Evolutionary conservation across 1,284 basidiomycete genomes (phyloP).

Genomic region (Ganoderma sinense): DNA sequence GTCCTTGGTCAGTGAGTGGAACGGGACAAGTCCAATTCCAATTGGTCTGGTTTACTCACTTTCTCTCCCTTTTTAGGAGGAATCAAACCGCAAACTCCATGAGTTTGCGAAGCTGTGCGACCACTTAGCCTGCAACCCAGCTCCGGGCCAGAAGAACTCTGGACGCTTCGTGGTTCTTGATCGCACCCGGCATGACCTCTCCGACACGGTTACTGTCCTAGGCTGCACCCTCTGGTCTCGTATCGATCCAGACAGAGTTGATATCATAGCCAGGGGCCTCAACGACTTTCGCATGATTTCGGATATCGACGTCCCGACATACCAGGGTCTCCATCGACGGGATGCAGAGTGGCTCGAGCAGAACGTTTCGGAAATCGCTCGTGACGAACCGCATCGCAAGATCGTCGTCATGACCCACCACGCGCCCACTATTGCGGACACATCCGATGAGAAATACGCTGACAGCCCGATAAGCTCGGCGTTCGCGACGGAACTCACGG

Average conservation of each 20-base stretch:
- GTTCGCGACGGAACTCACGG: constrained; percentile 45
- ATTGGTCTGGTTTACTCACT: neutral
- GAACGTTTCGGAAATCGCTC: constrained; percentile 36
- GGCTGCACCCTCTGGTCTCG: constrained; percentile 52
- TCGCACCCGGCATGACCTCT: constrained; percentile 45
- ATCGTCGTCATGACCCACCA: constrained; percentile 49
- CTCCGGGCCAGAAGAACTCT: neutral
- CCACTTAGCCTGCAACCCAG: neutral
- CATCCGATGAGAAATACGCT: constrained; percentile 40
- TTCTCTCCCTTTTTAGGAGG: constrained; percentile 13
- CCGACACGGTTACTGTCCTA: constrained; percentile 43
- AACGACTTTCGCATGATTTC: constrained; percentile 44
- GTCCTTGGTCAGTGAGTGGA: constrained; percentile 27
- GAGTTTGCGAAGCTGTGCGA: constrained; percentile 20
- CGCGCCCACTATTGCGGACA: constrained; percentile 46
- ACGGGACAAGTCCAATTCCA: no score
- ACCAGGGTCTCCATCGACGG: constrained; percentile 37
- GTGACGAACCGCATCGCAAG: constrained; percentile 40
- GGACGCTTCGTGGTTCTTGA: constrained; percentile 46
- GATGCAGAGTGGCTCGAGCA: constrained; percentile 45
- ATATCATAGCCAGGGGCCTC: constrained; percentile 37
- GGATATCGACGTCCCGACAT: constrained; percentile 37
- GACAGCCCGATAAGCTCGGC: constrained; percentile 40
- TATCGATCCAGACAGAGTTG: constrained; percentile 37
- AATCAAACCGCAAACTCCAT: constrained; percentile 15